Conservation (phyloP, 495 filamentous ascomycete genomes). For the Neurospora africana region DNA sequence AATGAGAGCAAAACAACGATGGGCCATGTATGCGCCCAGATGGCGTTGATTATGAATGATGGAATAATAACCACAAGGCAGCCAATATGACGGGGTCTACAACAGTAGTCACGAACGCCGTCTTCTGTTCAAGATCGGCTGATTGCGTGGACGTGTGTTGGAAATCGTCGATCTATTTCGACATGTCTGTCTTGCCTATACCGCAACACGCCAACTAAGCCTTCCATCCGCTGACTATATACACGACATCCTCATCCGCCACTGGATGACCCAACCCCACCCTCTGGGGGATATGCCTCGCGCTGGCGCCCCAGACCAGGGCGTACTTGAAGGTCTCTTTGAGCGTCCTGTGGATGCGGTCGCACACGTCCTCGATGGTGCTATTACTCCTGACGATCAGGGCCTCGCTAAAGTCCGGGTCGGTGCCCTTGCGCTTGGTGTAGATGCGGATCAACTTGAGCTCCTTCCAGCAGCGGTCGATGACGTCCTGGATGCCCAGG, state of each 20-base stretch:
- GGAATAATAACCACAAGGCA: not conserved
- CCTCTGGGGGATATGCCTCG: constrained; percentile 86
- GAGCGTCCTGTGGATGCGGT: constrained; percentile 84
- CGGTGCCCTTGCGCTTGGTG: constrained; percentile 90
- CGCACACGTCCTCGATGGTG: constrained; percentile 94
- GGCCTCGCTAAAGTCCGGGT: constrained; percentile 86
- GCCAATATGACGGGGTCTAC: not conserved
- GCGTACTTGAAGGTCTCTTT: constrained; percentile 99
- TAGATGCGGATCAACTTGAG: constrained; percentile 84
- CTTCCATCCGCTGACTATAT: constrained; percentile 75
- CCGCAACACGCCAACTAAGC: constrained; percentile 23
- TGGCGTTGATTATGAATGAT: not conserved
- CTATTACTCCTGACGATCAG: constrained; percentile 82
- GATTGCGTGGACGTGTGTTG: not conserved
- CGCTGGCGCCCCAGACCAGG: constrained; percentile 93
- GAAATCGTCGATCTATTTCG: not conserved
- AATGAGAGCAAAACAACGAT: not conserved
- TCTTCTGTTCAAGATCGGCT: not conserved
- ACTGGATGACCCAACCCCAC: constrained; percentile 83
- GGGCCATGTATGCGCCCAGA: not conserved
- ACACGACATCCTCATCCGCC: constrained; percentile 93
- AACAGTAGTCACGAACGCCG: not conserved
- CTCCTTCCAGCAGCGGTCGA: constrained; percentile 94
- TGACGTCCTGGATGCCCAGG: constrained; percentile 89
- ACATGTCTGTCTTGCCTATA: not conserved